These are phyloP conservation scores for Podaxis sp. DNA, from an alignment of 768 basidiomycete species.

Conservation along the genomic window DNA sequence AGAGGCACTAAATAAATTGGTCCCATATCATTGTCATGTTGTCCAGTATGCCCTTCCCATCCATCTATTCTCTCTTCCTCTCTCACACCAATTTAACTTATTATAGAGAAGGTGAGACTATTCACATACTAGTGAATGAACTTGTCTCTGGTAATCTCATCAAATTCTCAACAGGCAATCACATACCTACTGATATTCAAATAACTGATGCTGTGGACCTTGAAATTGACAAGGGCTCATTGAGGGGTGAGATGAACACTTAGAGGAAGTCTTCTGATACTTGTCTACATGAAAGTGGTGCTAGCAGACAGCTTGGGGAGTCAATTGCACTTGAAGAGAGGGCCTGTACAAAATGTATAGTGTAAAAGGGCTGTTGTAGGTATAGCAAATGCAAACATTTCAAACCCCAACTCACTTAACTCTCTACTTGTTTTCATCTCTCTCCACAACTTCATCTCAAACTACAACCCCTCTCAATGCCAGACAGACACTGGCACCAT, in stretches of 20 bases:
- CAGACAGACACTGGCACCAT: too few relatives aligned
- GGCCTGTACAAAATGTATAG: too few relatives aligned
- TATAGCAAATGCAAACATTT: too few relatives aligned
- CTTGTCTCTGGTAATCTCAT: conserved; percentile 94
- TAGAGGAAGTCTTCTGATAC: conserved; percentile 64
- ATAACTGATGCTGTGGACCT: conserved; percentile 79
- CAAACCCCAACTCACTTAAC: too few relatives aligned
- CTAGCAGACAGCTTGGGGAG: conserved; percentile 33
- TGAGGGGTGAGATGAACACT: conserved; percentile 91
- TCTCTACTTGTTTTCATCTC: too few relatives aligned
- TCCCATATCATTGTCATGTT: conserved; percentile 95
- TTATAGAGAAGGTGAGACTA: conserved; percentile 55
- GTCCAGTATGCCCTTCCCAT: conserved; percentile 51
- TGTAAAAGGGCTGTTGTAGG: too few relatives aligned
- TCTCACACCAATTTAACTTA: conserved; percentile 16
- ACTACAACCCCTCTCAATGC: too few relatives aligned
- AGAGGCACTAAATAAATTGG: conserved; percentile 94
- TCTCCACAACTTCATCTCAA: too few relatives aligned
- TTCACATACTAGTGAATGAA: conserved; percentile 91
- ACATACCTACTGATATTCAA: conserved; percentile 91
- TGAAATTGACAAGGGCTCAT: conserved; percentile 93
- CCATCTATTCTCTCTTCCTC: conserved; percentile 22
- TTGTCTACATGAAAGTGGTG: conserved; percentile 43
- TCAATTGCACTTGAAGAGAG: conserved; percentile 75
- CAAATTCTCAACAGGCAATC: conserved; percentile 87